Base-by-base conservation (phyloP, 2,329 filamentous ascomycete genomes). In the Tolypocladium capitatum region DNA sequence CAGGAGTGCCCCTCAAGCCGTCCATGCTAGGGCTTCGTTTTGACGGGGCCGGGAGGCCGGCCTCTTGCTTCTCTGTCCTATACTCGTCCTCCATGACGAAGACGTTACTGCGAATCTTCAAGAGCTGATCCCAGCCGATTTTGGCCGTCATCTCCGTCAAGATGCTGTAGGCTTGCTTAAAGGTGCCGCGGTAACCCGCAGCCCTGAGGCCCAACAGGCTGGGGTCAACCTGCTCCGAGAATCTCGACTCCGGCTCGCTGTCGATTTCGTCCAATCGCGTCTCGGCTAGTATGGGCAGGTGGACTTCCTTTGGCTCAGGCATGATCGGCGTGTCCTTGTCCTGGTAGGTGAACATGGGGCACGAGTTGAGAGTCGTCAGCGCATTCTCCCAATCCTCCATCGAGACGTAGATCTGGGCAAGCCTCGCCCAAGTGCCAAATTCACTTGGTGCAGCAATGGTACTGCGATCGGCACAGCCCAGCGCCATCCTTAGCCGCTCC, bases 21-120 rank as follows among this genome's bases (percentile, higher is more conserved):
- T 89, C 83, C 41, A 83, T 86, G 69, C 88, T 92, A 44, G 89
- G 78, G 62, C 84, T 89, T 41, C 84, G 79, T 58, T 81, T 83
- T 24, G 66, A 64, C 50, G 68, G 68, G 42, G 65, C 60, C 16
- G 69, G 62, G 44, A 70, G 66, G 18, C 69, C 68, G 24, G 72
- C 65, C 51, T 83, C 80, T 48, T 86, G 81, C 65, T 86, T 87
- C 68, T 97, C 92, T 48, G 83, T 85, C 44, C 92, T 81, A 63
- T 98, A 98, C 65, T 98, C 92, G 60, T 98, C 92, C 64, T 98
- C 92, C 92, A 98, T 98, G 44, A 98, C 92, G 58, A 98, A 98
- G 1, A 98, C 92, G 53, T 91, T 90, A 69, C 91, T 97, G 56
- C 92, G 80, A 59, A 94, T 95, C 66, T 88, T 94, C 46, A 98